Conservation (phyloP, 345 rosid genomes). For the Citrus sinensis region DNA sequence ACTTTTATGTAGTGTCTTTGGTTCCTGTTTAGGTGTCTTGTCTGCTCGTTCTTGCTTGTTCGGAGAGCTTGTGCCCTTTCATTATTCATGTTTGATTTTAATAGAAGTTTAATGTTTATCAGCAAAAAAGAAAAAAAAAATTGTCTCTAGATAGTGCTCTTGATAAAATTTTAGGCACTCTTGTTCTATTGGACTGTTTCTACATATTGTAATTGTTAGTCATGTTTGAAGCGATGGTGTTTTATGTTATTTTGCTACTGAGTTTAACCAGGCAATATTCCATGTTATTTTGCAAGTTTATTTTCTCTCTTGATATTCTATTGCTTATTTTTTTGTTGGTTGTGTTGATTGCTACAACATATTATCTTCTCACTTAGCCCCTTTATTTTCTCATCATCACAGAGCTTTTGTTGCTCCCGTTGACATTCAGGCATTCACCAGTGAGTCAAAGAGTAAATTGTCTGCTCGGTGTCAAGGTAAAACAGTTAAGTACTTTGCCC, state of each 20-base stretch:
- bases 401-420: constrained; percentile 83
- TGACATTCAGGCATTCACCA: constrained; percentile 79
- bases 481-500: constrained; percentile 63
- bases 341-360: not conserved
- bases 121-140: not conserved
- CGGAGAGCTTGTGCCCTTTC: not conserved
- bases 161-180: not conserved
- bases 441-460: constrained; percentile 69
- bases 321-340: not conserved
- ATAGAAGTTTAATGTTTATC: not conserved
- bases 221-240: not conserved
- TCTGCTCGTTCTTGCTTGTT: not conserved
- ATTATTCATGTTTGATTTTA: not conserved
- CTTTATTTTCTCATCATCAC: constrained; percentile 28
- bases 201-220: not conserved
- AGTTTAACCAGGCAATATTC: not conserved
- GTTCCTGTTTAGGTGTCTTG: not conserved
- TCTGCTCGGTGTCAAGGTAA: constrained; percentile 63
- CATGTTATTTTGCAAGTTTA: not conserved
- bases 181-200: not conserved
- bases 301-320: not conserved
- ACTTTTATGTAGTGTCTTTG: not conserved
- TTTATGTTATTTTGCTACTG: not conserved
- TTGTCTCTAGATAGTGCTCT: not conserved
- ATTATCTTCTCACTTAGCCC: constrained; percentile 13